Conservation (phyloP, 1,284 basidiomycete genomes). For the Sanghuangporus baumii region DNA sequence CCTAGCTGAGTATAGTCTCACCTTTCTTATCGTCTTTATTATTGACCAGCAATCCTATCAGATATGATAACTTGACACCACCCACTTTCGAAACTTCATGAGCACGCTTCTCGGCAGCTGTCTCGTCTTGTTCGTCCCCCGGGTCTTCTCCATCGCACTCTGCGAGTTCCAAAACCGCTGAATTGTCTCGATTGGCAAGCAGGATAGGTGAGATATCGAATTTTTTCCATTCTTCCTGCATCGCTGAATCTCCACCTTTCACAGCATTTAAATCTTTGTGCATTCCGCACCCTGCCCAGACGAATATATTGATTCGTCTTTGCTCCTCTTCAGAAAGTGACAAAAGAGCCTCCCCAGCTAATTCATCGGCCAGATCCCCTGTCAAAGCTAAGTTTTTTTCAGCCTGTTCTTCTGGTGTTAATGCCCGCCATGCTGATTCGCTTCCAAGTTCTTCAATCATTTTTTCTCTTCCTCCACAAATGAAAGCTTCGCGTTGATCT, state of each 20-base stretch:
- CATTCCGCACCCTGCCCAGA: slow-evolving; percentile 34
- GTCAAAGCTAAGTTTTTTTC: not conserved
- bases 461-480: no score
- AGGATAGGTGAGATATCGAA: slow-evolving; percentile 18
- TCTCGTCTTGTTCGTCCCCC: slow-evolving; percentile 7
- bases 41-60: slow-evolving; percentile 28
- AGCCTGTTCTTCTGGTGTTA: not conserved
- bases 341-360: slow-evolving; percentile 22
- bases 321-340: slow-evolving; percentile 21
- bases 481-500: no score
- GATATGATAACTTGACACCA: slow-evolving; percentile 27
- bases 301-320: slow-evolving; percentile 22
- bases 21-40: slow-evolving; percentile 33
- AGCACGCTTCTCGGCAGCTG: slow-evolving; percentile 18
- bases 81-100: slow-evolving; percentile 23
- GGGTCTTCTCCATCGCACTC: no score
- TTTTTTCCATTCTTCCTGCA: slow-evolving; percentile 24
- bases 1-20: not conserved
- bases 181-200: slow-evolving; percentile 30
- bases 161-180: slow-evolving; percentile 14
- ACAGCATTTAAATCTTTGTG: slow-evolving; percentile 37
- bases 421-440: not conserved
- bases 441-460: not conserved
- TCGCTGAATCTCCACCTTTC: slow-evolving; percentile 27
- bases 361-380: not conserved